A percentile compares a stretch with the other conserved stretches of the same genome.
Conservation (phyloP, 306 rosid species). For the Clitoria ternatea region DNA sequence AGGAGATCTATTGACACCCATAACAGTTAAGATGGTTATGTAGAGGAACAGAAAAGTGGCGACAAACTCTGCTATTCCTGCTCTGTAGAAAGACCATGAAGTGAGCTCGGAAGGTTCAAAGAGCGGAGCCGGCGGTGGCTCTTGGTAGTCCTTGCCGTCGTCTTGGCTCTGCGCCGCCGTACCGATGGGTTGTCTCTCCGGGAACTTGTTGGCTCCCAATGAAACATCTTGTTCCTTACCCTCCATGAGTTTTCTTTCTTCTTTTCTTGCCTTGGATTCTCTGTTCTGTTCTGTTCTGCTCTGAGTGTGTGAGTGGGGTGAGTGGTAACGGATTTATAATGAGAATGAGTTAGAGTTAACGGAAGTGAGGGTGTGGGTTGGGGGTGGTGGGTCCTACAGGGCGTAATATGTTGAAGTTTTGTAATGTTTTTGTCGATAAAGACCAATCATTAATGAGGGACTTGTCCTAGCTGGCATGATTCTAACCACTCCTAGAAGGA, state of each 20-base stretch:
- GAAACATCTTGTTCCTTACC: constrained; percentile 48
- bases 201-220: constrained; percentile 48
- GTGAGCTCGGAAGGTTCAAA: constrained; percentile 38
- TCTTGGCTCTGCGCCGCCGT: constrained; percentile 54
- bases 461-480: constrained; percentile 26
- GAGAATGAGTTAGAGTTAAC: background rate
- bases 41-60: constrained; percentile 51
- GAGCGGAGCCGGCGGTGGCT: constrained; percentile 48
- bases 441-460: background rate
- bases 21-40: constrained; percentile 45
- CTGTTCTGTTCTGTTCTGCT: background rate
- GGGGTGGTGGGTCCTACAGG: constrained; percentile 19
- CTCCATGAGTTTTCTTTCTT: constrained; percentile 22
- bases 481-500: constrained; percentile 5
- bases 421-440: background rate
- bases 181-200: constrained; percentile 48
- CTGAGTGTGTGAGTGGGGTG: background rate
- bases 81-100: constrained; percentile 49
- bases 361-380: background rate
- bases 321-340: constrained; percentile 37
- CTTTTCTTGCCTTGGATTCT: background rate
- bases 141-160: constrained; percentile 43
- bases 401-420: constrained; percentile 26
- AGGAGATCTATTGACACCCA: constrained; percentile 6
- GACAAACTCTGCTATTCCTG: constrained; percentile 45